Evolutionary conservation across 73 alveolate genomes (phyloP).

Genomic region (Blepharisma stoltei): DNA sequence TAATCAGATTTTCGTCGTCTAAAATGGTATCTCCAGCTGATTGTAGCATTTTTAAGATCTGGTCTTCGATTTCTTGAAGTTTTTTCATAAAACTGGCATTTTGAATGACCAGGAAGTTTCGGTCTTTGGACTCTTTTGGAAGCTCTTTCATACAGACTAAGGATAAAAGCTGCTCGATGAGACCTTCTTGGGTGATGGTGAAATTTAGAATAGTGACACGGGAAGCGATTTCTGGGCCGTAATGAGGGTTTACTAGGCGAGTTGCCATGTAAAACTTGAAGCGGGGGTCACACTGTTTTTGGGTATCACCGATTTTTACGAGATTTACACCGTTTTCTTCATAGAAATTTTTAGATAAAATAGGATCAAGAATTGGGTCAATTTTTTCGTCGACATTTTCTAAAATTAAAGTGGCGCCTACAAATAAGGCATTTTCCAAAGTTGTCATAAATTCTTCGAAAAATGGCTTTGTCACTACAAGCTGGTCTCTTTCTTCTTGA

Average conservation of each 20-base stretch:
- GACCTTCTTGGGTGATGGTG: conserved; percentile 98
- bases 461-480: conserved; percentile 68
- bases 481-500: conserved; percentile 38
- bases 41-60: conserved; percentile 68
- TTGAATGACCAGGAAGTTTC: conserved; percentile 81
- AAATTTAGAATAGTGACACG: conserved; percentile 94
- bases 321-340: conserved; percentile 74
- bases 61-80: conserved; percentile 81
- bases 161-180: conserved; percentile 90
- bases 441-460: conserved; percentile 65
- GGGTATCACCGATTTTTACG: conserved; percentile 71
- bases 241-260: conserved; percentile 96
- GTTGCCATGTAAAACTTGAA: conserved; percentile 96
- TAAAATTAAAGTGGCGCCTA: conserved; percentile 54
- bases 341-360: conserved; percentile 80
- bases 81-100: conserved; percentile 71
- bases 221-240: conserved; percentile 96
- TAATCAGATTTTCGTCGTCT: conserved; percentile 85
- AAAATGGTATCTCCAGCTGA: conserved; percentile 79
- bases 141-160: conserved; percentile 92
- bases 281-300: conserved; percentile 70
- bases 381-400: conserved; percentile 96
- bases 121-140: conserved; percentile 91
- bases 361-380: conserved; percentile 93
- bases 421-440: conserved; percentile 62